Conservation (phyloP, 352 stramenopile genomes). For the Globisporangium abappressorium region DNA sequence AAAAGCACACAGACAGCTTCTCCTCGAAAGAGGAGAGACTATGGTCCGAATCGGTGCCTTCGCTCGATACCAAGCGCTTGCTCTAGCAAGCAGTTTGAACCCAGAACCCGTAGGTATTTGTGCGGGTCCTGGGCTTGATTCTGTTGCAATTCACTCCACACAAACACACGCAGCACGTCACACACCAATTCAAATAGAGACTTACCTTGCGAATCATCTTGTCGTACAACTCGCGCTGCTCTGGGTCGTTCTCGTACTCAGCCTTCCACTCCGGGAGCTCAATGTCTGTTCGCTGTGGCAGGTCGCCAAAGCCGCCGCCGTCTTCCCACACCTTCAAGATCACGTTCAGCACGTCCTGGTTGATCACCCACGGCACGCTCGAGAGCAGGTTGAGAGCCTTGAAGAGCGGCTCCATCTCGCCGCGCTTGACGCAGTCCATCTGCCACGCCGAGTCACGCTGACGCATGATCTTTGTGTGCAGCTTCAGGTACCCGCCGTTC, state of each 20-base stretch:
- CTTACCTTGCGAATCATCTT: neutral
- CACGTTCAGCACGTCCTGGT: neutral
- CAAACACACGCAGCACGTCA: neutral
- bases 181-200: neutral
- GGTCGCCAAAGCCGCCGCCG: neutral
- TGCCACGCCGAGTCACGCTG: neutral
- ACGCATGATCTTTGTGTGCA: neutral
- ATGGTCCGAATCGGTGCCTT: neutral
- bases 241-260: neutral
- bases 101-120: neutral
- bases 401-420: neutral
- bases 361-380: neutral
- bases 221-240: neutral
- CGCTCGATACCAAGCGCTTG: neutral
- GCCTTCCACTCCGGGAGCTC: neutral
- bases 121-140: neutral
- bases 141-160: neutral
- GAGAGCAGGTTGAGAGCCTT: neutral
- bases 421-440: neutral
- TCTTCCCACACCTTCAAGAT: neutral
- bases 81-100: constrained; percentile 2
- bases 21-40: neutral
- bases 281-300: neutral
- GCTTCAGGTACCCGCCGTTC: neutral
- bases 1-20: neutral